phyloP scores from a whole-genome alignment of 805 yeast species.

The Jamesozyma spencerorum region DNA sequence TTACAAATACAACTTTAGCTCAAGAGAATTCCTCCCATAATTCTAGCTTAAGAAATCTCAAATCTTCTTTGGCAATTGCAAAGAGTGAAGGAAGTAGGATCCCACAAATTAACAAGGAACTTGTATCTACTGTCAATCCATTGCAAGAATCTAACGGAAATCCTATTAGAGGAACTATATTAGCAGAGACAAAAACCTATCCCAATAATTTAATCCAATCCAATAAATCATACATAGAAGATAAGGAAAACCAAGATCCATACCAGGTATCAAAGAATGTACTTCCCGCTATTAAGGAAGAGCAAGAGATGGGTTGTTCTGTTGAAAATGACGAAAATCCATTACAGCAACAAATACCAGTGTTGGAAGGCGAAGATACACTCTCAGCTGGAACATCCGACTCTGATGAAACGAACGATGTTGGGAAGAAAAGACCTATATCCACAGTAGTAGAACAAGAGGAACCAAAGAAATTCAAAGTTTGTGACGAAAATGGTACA shows the following conservation, averaged over 20 bases:
- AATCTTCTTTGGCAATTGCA: constrained; percentile 11
- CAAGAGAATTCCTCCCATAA: constrained; percentile 17
- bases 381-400: not conserved
- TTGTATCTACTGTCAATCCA: constrained; percentile 2
- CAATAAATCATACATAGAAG: constrained; percentile 6
- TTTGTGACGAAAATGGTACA: constrained; percentile 25
- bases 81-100: constrained; percentile 15
- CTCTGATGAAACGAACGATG: constrained; percentile 11
- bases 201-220: constrained; percentile 2
- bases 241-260: constrained; percentile 24
- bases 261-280: constrained; percentile 6
- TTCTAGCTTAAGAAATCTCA: constrained; percentile 12
- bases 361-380: not conserved
- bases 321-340: constrained; percentile 1
- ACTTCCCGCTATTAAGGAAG: constrained; percentile 17
- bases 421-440: constrained; percentile 29
- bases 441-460: constrained; percentile 29
- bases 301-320: constrained; percentile 1
- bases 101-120: constrained; percentile 12
- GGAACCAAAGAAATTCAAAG: constrained; percentile 29
- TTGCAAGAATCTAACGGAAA: constrained; percentile 3
- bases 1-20: constrained; percentile 26
- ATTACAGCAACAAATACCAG: not conserved
- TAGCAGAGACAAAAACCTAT: not conserved
- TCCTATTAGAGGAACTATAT: not conserved